A percentile compares a stretch with the other conserved stretches of the same genome.
Conservation (phyloP, 768 basidiomycete genomes). For the Lactarius deliciosus region DNA sequence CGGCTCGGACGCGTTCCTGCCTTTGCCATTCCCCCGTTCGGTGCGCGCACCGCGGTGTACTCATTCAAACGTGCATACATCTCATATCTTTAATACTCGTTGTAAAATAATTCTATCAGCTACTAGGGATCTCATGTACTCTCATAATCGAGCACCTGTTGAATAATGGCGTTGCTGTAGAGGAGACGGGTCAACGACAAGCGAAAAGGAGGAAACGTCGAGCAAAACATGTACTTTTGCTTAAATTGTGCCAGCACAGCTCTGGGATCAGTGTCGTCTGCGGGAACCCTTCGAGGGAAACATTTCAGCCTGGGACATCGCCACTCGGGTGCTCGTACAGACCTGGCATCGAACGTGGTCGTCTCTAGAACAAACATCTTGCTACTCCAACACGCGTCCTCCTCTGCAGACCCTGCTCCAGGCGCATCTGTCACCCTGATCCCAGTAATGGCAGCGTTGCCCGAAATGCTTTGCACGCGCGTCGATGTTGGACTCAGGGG, state of each 20-base stretch:
- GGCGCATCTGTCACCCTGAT: constrained; percentile 72
- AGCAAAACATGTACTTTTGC: constrained; percentile 48
- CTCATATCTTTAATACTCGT: neutral
- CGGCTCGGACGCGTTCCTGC: constrained; percentile 27
- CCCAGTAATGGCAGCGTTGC: constrained; percentile 50
- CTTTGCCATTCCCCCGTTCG: constrained; percentile 10
- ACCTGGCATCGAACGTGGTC: constrained; percentile 51
- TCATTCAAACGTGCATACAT: neutral
- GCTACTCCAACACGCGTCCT: constrained; percentile 45
- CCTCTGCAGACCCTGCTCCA: constrained; percentile 57
- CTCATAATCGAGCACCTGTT: constrained; percentile 54
- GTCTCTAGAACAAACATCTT: constrained; percentile 80
- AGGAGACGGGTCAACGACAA: neutral
- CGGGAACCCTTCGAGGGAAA: constrained; percentile 19
- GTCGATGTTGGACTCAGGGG: constrained; percentile 42
- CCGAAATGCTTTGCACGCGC: constrained; percentile 52
- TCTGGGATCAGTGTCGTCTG: constrained; percentile 49
- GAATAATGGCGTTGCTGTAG: constrained; percentile 52
- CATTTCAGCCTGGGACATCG: neutral
- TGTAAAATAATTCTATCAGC: neutral
- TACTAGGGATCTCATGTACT: constrained; percentile 9
- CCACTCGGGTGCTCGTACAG: neutral
- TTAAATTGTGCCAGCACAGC: constrained; percentile 62
- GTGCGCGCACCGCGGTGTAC: constrained; percentile 1
- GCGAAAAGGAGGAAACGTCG: constrained; percentile 4